Evolutionary conservation across 306 rosid genomes (phyloP), one percentile per base, ranked within the genome.

Genomic region (Rosa lucieae): DNA sequence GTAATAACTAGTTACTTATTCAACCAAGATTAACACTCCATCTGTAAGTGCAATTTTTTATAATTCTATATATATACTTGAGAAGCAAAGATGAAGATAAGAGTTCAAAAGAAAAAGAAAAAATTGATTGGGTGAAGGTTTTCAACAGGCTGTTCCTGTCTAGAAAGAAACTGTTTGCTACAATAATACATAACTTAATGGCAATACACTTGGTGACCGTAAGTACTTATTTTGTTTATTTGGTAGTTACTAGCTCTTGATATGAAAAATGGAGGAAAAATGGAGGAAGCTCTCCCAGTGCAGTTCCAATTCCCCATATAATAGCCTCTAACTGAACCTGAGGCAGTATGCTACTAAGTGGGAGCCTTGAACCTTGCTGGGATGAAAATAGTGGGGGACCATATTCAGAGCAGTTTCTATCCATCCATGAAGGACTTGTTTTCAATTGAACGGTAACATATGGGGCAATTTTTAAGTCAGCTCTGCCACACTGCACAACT

Each of bases 201-300:
- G 9, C 70, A 43, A 42, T 23, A 40, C 8, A 63, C 71, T 78
- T 15, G 77, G 46, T 21, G 49, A 56, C 15, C 23, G 48, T 2
- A 21, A 35, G 59, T 77, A 15, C 59, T 63, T 26, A 26, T 66
- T 29, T 67, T 53, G 67, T 26, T 61, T 40, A 9, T 61, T 32
- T 66, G 40, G 26, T 43, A 46, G 26, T n/a, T 87, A 90, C 95
- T 92, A 85, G 95, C 95, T 80, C 95, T 84, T 73, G 95, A 88
- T 84, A 90, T 87, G 67, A 90, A 90, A 85, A 89, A 90, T 1
- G 95, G 95, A 82, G 92, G 67, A 90, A 90, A 85, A 89, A 90
- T 1, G 95, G 95, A 82, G 92, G 95, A 82, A 90, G 95, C 80
- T 90, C 92, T 66, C 95, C 92, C 11, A 90, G 51, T 56, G 92